These are phyloP conservation scores for Volvox reticuliferus DNA, from an alignment of 139 green algal species.

Conservation along the genomic window DNA sequence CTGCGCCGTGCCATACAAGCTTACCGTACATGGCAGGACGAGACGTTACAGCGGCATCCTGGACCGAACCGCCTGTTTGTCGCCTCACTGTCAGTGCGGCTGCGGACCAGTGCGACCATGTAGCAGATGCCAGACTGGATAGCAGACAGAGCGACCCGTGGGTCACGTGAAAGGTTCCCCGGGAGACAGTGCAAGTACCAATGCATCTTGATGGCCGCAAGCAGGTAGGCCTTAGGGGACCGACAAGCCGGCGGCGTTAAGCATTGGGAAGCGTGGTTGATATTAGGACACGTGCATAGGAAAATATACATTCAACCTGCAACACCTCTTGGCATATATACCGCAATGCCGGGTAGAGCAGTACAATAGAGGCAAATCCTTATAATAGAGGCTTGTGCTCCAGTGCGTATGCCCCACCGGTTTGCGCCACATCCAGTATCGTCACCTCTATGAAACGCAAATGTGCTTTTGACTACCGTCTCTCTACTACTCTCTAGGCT, in stretches of 20 bases:
- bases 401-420: too few relatives aligned
- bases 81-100: neutral
- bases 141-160: slow-evolving; percentile 37
- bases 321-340: too few relatives aligned
- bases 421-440: too few relatives aligned
- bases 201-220: slow-evolving; percentile 89
- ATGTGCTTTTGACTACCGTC: too few relatives aligned
- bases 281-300: neutral
- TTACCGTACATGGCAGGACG: slow-evolving; percentile 41
- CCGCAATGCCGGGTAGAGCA: neutral
- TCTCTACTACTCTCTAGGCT: too few relatives aligned
- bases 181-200: slow-evolving; percentile 71
- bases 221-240: slow-evolving; percentile 76
- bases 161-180: slow-evolving; percentile 5
- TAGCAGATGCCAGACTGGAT: slow-evolving; percentile 50
- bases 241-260: neutral
- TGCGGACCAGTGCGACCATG: slow-evolving; percentile 44
- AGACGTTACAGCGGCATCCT: slow-evolving; percentile 49
- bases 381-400: too few relatives aligned
- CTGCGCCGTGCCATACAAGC: neutral
- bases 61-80: slow-evolving; percentile 41
- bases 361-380: neutral
- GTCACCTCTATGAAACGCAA: too few relatives aligned
- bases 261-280: neutral
- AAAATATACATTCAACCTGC: neutral